phyloP scores from a whole-genome alignment of 257 asterid genomes.

The Prunella vulgaris region DNA sequence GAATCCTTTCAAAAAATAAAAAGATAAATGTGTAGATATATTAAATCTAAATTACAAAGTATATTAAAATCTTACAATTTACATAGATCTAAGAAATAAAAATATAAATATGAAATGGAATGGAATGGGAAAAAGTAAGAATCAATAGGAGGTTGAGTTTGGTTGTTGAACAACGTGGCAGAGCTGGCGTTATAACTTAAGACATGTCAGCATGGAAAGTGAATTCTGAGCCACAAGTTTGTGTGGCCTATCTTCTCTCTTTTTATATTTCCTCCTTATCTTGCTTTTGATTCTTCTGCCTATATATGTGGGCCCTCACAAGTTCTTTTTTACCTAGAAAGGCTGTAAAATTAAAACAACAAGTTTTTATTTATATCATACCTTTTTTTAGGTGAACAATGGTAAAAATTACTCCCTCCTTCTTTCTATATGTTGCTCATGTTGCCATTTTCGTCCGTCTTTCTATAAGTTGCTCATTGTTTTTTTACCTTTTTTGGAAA shows the following conservation, averaged over 20 bases:
- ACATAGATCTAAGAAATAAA: neutral
- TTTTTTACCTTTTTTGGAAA: too few relatives aligned
- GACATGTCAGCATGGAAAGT: constrained; percentile 44
- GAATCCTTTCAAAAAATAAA: too few relatives aligned
- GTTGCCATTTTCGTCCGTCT: too few relatives aligned
- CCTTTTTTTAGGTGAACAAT: too few relatives aligned
- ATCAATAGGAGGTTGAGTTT: neutral
- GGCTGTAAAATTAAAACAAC: neutral
- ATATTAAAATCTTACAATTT: too few relatives aligned
- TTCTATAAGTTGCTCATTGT: too few relatives aligned
- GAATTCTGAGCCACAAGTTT: constrained; percentile 57
- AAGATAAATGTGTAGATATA: too few relatives aligned
- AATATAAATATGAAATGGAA: too few relatives aligned
- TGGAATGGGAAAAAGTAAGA: neutral
- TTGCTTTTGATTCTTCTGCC: constrained; percentile 27
- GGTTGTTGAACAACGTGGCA: constrained; percentile 14
- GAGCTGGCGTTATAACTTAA: constrained; percentile 15
- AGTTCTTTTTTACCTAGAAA: neutral
- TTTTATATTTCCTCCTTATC: constrained; percentile 22
- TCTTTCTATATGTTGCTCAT: too few relatives aligned
- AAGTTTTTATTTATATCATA: too few relatives aligned
- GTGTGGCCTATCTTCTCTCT: constrained; percentile 52
- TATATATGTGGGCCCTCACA: constrained; percentile 21
- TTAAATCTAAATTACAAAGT: too few relatives aligned
- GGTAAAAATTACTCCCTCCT: too few relatives aligned